Base-by-base conservation (phyloP, 108 stramenopile species). In the Nitzschia sp. region DNA sequence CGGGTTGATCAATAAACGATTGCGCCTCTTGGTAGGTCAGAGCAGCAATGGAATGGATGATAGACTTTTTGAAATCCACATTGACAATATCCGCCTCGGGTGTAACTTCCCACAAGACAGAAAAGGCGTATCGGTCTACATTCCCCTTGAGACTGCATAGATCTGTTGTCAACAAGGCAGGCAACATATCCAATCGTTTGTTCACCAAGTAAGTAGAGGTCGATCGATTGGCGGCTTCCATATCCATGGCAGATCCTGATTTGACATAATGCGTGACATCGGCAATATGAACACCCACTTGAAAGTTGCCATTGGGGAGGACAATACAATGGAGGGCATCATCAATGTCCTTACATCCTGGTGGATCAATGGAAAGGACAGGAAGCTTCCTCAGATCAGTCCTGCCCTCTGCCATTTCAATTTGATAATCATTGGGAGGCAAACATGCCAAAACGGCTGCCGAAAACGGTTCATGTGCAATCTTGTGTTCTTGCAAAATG, bases 311-410 rank as follows among this genome's bases (percentile, higher is more conserved):
- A 77, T 97, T 96, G 6, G 85, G 80, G 6, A 99, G 85, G 11
- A 71, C 72, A 12, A 89, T 84, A 41, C 94, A 95, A 71, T 98
- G 97, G 12, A 99, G 86, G 0, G 99, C 99, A 74, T 99, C 99
- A 71, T 99, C 99, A 67, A 99, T 99, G 80, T 99, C 99, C 69
- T 97, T 96, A 73, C 99, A 99, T 19, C 97, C 97, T 6, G 99
- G 99, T 3, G 99, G 99, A 79, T 99, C 99, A 65, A 99, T 97
- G 42, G 94, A 95, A 26, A 96, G 80, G 11, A 98, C 93, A 0
- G 95, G 92, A 17, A 98, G 39, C 57, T 94, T 84, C 0, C 99
- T 87, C 22, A 97, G 72, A 80, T 99, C 99, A 6, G 57, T 22
- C 37, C 95, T 73, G 6, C 91, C 95, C 14, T 84, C 81, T 21